Conservation (phyloP, 78 protist genomes). For the Goniomonas avonlea region DNA sequence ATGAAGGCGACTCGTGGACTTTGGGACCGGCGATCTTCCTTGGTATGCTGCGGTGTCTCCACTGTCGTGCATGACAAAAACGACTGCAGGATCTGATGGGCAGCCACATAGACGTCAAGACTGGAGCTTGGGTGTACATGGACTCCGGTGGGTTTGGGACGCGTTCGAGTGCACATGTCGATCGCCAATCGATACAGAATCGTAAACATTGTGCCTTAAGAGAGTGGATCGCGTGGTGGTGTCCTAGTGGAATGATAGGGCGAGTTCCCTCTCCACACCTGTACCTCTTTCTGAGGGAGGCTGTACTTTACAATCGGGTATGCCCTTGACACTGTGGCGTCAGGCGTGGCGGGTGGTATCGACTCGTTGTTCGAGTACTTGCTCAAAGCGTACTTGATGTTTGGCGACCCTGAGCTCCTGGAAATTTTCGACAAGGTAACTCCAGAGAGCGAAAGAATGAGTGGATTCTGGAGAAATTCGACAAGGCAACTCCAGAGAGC, state of each 20-base stretch:
- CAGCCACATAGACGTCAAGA: constrained; percentile 58
- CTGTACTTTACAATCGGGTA: not conserved
- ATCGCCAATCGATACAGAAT: no score
- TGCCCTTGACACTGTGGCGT: no score
- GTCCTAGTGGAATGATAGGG: not conserved
- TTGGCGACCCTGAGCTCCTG: no score
- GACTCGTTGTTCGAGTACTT: constrained; percentile 11
- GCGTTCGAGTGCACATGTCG: no score
- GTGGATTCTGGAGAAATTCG: no score
- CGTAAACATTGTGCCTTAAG: no score
- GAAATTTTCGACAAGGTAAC: no score
- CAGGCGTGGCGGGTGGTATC: not conserved
- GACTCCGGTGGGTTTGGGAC: no score
- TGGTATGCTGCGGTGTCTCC: not conserved
- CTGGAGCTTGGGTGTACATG: constrained; percentile 61
- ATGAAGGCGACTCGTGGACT: not conserved
- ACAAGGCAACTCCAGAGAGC: no score
- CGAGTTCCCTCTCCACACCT: not conserved
- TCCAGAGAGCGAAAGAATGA: no score
- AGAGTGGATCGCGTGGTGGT: no score
- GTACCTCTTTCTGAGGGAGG: not conserved
- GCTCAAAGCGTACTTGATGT: no score
- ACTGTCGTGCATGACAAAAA: not conserved
- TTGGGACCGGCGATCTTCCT: not conserved
- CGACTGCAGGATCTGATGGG: constrained; percentile 48